Conservation (phyloP, 345 rosid species). For the Gossypium longicalyx region DNA sequence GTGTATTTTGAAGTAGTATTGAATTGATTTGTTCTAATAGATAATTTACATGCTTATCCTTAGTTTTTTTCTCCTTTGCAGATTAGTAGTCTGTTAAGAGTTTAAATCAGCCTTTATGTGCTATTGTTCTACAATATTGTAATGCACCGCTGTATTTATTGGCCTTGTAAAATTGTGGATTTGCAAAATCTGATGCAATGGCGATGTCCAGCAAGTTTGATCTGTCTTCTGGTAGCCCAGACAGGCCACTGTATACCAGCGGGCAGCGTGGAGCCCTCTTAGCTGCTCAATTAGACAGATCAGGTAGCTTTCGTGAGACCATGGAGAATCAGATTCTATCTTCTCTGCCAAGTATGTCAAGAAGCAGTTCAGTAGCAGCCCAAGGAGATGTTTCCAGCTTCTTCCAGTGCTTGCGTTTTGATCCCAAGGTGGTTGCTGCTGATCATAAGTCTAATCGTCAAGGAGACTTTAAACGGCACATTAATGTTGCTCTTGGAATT, state of each 20-base stretch:
- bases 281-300: constrained; percentile 74
- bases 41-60: constrained; percentile 15
- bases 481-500: constrained; percentile 71
- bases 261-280: constrained; percentile 81
- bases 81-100: constrained; percentile 33
- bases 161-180: constrained; percentile 46
- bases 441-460: constrained; percentile 75
- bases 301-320: constrained; percentile 81
- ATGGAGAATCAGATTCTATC: constrained; percentile 63
- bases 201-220: constrained; percentile 86
- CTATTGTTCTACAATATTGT: constrained; percentile 43
- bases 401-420: constrained; percentile 68
- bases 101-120: constrained; percentile 51
- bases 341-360: constrained; percentile 62
- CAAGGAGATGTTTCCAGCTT: constrained; percentile 70
- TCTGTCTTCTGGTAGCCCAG: constrained; percentile 76
- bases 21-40: not conserved
- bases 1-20: not conserved
- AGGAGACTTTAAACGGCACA: constrained; percentile 63
- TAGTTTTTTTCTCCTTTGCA: constrained; percentile 31
- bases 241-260: constrained; percentile 59
- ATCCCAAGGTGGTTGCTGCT: constrained; percentile 70
- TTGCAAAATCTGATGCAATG: constrained; percentile 56
- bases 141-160: constrained; percentile 58
- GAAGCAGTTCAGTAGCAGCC: constrained; percentile 55